Evolutionary conservation across 495 filamentous ascomycete species (phyloP).

Genomic region (Xylaria flabelliformis): DNA sequence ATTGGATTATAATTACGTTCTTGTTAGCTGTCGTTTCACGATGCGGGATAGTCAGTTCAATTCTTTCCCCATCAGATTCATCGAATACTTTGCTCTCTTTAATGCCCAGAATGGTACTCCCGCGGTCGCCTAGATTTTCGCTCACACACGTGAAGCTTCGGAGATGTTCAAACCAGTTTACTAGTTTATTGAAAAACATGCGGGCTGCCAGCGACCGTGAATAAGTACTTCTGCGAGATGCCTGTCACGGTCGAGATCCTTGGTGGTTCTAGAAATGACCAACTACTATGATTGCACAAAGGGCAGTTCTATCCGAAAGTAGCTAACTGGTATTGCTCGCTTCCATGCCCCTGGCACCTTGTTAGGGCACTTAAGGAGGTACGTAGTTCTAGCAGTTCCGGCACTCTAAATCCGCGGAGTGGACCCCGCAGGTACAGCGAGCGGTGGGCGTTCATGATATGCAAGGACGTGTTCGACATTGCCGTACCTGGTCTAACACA

Average conservation of each 20-base stretch:
- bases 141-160: neutral
- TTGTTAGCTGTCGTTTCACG: neutral
- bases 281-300: neutral
- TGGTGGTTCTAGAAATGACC: neutral
- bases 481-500: neutral
- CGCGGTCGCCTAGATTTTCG: neutral
- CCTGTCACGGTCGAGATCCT: neutral
- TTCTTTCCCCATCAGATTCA: neutral
- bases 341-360: neutral
- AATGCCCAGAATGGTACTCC: neutral
- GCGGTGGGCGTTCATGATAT: neutral
- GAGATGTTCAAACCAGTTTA: neutral
- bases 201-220: neutral
- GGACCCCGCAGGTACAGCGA: constrained; percentile 4
- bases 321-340: neutral
- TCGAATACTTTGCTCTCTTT: neutral
- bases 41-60: neutral
- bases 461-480: neutral
- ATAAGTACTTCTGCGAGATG: neutral
- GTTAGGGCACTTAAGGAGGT: neutral
- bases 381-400: neutral
- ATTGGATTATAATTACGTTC: constrained; percentile 5
- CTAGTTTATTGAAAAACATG: neutral
- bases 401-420: neutral
- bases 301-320: neutral